These are phyloP conservation scores for Geum urbanum DNA, from an alignment of 306 rosid genomes.

Conservation along the genomic window DNA sequence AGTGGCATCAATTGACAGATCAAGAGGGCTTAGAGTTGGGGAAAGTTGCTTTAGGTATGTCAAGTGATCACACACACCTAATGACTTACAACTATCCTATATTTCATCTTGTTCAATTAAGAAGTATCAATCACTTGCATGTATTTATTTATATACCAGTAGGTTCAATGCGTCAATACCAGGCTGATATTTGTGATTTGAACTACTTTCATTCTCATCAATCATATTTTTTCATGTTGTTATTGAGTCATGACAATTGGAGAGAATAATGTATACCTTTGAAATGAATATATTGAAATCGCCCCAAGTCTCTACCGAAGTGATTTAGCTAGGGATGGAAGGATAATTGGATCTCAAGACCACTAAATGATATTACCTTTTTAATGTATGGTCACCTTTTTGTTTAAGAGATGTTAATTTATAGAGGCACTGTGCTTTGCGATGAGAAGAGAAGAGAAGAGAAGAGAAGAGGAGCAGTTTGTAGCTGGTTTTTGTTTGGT, in stretches of 20 bases:
- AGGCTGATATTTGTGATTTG: not conserved
- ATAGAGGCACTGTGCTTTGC: no score
- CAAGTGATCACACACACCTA: slow-evolving; percentile 24
- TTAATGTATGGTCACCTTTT: no score
- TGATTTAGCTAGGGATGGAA: not conserved
- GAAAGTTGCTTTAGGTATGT: slow-evolving; percentile 46
- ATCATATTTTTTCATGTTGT: not conserved
- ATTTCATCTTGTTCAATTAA: not conserved
- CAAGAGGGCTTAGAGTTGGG: slow-evolving; percentile 46
- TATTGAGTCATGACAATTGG: not conserved
- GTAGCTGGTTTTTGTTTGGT: no score
- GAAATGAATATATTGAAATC: not conserved
- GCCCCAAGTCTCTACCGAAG: not conserved
- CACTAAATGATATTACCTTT: no score
- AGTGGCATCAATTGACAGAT: slow-evolving; percentile 56
- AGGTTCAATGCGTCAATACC: not conserved
- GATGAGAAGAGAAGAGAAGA: no score
- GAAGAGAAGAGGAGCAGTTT: no score
- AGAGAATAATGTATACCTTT: not conserved
- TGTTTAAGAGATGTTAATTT: no score
- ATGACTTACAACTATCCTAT: not conserved
- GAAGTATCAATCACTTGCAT: not conserved
- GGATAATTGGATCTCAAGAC: not conserved
- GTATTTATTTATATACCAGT: not conserved
- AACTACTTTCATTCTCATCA: not conserved